These are phyloP conservation scores for Aspergillus calidoustus DNA, from an alignment of 2,329 filamentous ascomycete species.

Conservation along the genomic window DNA sequence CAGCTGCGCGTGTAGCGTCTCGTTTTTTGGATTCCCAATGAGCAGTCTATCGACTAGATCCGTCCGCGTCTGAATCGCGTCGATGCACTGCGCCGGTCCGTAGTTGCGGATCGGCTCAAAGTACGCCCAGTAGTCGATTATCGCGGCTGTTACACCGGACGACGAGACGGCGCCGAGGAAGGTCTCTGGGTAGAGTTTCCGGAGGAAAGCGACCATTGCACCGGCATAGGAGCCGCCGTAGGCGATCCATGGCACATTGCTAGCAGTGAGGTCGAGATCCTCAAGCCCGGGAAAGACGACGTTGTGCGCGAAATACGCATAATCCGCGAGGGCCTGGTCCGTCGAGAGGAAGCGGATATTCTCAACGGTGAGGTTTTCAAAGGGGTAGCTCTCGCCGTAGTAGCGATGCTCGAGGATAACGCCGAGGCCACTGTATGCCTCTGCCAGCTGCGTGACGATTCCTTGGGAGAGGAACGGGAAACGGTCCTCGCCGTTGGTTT, in stretches of 20 bases:
- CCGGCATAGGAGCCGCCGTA: slow-evolving; percentile 88
- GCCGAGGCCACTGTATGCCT: slow-evolving; percentile 73
- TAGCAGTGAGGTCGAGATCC: slow-evolving; percentile 68
- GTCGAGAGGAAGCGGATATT: slow-evolving; percentile 82
- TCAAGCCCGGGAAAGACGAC: slow-evolving; percentile 73
- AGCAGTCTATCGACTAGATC: slow-evolving; percentile 65
- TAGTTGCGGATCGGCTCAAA: slow-evolving; percentile 63
- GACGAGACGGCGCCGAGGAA: slow-evolving; percentile 82
- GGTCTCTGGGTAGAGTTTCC: slow-evolving; percentile 75
- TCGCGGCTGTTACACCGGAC: slow-evolving; percentile 77
- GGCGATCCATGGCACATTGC: slow-evolving; percentile 71
- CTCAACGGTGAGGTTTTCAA: slow-evolving; percentile 66
- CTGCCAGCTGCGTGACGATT: slow-evolving; percentile 70
- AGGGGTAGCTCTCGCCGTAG: slow-evolving; percentile 78
- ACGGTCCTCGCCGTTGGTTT: slow-evolving; percentile 52
- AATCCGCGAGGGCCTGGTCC: slow-evolving; percentile 80
- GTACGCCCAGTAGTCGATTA: slow-evolving; percentile 75
- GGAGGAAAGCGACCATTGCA: slow-evolving; percentile 75
- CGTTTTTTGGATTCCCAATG: slow-evolving; percentile 51
- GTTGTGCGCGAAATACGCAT: slow-evolving; percentile 77
- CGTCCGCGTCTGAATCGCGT: slow-evolving; percentile 64
- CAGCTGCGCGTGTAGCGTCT: slow-evolving; percentile 49
- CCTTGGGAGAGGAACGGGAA: slow-evolving; percentile 77
- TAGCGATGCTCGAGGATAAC: slow-evolving; percentile 87
- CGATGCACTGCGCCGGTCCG: slow-evolving; percentile 66